Evolutionary conservation across 805 yeast species (phyloP), one percentile per base, ranked within the genome.

Genomic region (Nematodospora valgi): DNA sequence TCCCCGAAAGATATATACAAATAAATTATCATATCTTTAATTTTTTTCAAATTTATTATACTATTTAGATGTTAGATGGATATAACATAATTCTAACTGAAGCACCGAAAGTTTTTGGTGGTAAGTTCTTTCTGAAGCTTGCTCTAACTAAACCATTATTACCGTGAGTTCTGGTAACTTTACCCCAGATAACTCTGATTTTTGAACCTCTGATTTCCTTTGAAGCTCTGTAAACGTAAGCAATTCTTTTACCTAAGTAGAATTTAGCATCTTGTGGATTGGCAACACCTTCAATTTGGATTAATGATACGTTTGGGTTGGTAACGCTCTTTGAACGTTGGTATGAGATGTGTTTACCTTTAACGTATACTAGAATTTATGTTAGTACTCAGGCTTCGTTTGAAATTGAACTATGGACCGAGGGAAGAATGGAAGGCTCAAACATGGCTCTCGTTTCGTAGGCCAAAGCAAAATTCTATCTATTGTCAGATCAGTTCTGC

Each of bases 101-200:
- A 68, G 98, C 97, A 78, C 98, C 98, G 72, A 93, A 91, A 61
- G 98, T 88, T 86, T 91, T 89, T 59, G 98, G 89, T 73, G 98
- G 98, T 68, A 93, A 83, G 89, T 93, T 93, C 75, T 85, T 80
- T 79, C 86, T 89, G 95, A 93, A 93, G 76, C 82, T 86, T 64
- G 98, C 98, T 78, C 98, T 91, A 59, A 93, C 96, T 56, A 86
- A 77, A 77, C 98, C 98, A 62, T 82, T 76, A 89, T 80, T 86
- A 74, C 98, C 98, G 84, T 93, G 98, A 58, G 97, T 78, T 83
- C 98, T 89, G 76, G 94, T 77, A 58, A 93, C 80, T 80, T 91
- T 91, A 74, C 98, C 98, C 98, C 98, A 93, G 78, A 93, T 88
- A 64, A 93, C 97, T 80, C 98, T 87, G 79, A 91, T 86, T 81